Conservation (phyloP, 768 basidiomycete species). For the Lyophyllum atratum region DNA sequence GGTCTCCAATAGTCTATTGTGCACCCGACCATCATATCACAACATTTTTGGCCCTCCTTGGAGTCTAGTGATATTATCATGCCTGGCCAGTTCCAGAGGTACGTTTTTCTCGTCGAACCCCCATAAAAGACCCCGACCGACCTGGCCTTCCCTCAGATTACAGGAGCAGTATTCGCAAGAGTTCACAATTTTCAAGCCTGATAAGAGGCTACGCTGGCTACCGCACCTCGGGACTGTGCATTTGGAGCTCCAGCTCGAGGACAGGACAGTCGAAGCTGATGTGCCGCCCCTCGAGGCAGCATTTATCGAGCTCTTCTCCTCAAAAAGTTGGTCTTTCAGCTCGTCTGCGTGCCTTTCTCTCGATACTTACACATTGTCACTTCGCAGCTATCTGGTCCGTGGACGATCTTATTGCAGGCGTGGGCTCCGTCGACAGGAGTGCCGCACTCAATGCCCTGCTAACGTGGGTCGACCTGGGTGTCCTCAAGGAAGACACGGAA, state of each 20-base stretch:
- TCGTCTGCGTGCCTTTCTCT: not conserved
- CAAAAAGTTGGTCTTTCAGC: conserved; percentile 48
- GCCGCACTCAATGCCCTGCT: conserved; percentile 72
- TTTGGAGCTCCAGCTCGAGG: conserved; percentile 79
- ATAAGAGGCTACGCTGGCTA: conserved; percentile 88
- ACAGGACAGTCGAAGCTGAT: conserved; percentile 73
- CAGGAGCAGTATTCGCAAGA: conserved; percentile 77
- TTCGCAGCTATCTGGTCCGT: conserved; percentile 68
- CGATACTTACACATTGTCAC: not conserved
- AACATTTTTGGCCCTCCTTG: conserved; percentile 92
- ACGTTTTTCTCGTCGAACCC: conserved; percentile 23
- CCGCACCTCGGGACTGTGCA: conserved; percentile 86
- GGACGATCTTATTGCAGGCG: conserved; percentile 62
- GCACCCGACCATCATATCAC: conserved; percentile 90
- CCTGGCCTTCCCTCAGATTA: conserved; percentile 42
- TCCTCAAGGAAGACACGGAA: conserved; percentile 69
- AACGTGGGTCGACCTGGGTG: conserved; percentile 84
- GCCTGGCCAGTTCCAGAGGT: conserved; percentile 87
- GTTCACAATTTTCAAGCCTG: conserved; percentile 85
- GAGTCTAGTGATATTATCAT: conserved; percentile 73
- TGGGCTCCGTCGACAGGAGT: conserved; percentile 66
- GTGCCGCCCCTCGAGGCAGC: conserved; percentile 91
- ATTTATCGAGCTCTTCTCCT: conserved; percentile 82
- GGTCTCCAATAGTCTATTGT: conserved; percentile 54
- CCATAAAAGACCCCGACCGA: conserved; percentile 1